Base-by-base conservation (phyloP, 1,284 basidiomycete species). In the Ceratobasidium sp. region DNA sequence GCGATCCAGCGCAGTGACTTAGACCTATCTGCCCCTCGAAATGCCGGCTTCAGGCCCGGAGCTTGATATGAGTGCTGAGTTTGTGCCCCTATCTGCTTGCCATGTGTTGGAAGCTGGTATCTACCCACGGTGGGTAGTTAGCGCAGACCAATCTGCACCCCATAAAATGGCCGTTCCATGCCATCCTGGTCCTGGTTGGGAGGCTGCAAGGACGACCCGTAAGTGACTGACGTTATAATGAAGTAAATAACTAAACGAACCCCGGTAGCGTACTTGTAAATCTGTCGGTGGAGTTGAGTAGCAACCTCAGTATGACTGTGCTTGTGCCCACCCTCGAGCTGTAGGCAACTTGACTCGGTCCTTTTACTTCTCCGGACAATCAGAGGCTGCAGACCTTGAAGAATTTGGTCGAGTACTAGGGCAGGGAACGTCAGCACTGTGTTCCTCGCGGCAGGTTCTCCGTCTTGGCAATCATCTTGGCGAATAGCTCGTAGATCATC, bases 191-290 rank as follows among this genome's bases (percentile, higher is more conserved):
- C 35, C 35, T 35, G 43, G 85, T 83, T 93, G 0, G 91, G 92
- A 5, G 92, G 92, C 4, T 83, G 81, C 70, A 91, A 89, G 87
- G 79, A 87, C 75, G 91, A 93, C 77, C 86, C 89, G 92, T 93
- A 79, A 78, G 91, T 84, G 50, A 50, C 13, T 35, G 26, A 21
- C 32, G 21, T n/a, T 47, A 21, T 47, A 18, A 23, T 11, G 35
- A 38, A 38, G 35, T 38, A 38, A 38, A 38, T 11, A 38, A 38
- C 35, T 38, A 4, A 38, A 38, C 35, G 35, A 11, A 38, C 11
- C 35, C 11, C 35, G 35, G 35, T 55, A 79, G 85, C 26, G 66
- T 59, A 35, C 16, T 50, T 57, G 73, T 84, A 82, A 11, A 81
- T 84, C 2, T 79, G 84, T 8, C 76, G 76, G 18, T 71, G 76